Base-by-base conservation (phyloP, 75 land plant genomes). In the Pinus tabuliformis region DNA sequence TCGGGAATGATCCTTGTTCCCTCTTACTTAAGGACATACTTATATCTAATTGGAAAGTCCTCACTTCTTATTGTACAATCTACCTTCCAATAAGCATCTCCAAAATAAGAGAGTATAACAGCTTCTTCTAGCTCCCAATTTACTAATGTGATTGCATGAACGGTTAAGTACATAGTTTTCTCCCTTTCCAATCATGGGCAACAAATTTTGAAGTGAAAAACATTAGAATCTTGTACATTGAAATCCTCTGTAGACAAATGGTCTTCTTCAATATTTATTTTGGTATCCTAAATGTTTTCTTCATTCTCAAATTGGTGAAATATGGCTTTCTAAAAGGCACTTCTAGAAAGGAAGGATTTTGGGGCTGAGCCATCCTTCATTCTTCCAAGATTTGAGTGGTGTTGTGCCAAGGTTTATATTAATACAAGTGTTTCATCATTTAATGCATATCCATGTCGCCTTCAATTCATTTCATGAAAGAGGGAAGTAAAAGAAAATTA, bases 11-110 rank as follows among this genome's bases (percentile, higher is more conserved):
- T 56, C 63, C 57, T 72, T 56, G 74, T 80, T 24, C 57, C 21
- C 30, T 72, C 77, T 49, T 78, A 78, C 74, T 71, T 81, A 73
- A 91, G 82, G 76, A 89, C 70, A 70, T 97, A 97, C 81, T 82
- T 92, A 74, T 97, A 97, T 88, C 83, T 90, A 58, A 97, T 57
- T 37, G 99, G 95, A 62, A 97, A 86, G 2, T 89, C 91, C 20
- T 76, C 75, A 76, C 75, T 91, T 22, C n/a, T 76, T 21, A 97
- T 64, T 22, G 79, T 39, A 37, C 86, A 87, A 63, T 88, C 80
- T 20, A 81, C 86, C 61, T 89, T 83, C 98, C 95, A 97, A 61
- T 73, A 39, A 20, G 79, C 81, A 64, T 85, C 96, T 72, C 90
- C 98, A 56, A 73, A 80, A 86, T 81, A 83, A 12, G 83, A 77